Evolutionary conservation across 2,329 filamentous ascomycete species (phyloP), one percentile per base, ranked within the genome.

Genomic region (Alternaria sp.): DNA sequence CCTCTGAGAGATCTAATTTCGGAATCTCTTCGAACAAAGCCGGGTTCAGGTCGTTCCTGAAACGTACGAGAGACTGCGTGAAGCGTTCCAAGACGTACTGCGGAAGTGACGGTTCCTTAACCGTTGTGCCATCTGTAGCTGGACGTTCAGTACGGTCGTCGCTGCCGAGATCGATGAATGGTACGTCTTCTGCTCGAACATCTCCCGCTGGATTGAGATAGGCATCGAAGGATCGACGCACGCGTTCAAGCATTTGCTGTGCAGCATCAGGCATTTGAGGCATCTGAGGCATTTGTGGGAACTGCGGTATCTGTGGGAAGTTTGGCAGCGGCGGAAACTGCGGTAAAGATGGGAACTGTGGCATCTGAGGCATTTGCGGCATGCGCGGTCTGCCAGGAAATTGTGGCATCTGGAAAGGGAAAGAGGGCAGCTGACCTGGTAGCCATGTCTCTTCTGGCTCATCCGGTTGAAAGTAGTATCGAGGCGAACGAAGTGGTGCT

Each of bases 31-130:
- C 76, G 34, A 72, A 68, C 36, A 72, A 66, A 2, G 69, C 67
- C 1, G 72, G 70, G 26, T 72, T 73, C 7, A 82, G 61, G 44
- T 82, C 82, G 52, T 80, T 80, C 13, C 80, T 69, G 63, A 82
- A 80, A 5, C 81, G 81, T 1, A 76, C 76, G 0, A 83, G 61
- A 33, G 78, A 80, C 42, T 80, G 72, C 6, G 77, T 78, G 24
- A 83, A 76, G 0, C 80, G 76, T 48, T 81, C 79, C 7, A 83
- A 68, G 60, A 82, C 80, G 40, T 81, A 80, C 57, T 80, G 80
- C 0, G 80, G 73, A 8, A 77, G 76, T 5, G 77, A 78, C 21
- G 81, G 80, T 34, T 72, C 68, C 51, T 69, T 65, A 21, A 76
- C 74, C 34, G 69, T 70, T 4, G 75, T 74, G 13, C 73, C 74